These are phyloP conservation scores for Lepidium sativum DNA, from an alignment of 345 rosid species.

Conservation along the genomic window DNA sequence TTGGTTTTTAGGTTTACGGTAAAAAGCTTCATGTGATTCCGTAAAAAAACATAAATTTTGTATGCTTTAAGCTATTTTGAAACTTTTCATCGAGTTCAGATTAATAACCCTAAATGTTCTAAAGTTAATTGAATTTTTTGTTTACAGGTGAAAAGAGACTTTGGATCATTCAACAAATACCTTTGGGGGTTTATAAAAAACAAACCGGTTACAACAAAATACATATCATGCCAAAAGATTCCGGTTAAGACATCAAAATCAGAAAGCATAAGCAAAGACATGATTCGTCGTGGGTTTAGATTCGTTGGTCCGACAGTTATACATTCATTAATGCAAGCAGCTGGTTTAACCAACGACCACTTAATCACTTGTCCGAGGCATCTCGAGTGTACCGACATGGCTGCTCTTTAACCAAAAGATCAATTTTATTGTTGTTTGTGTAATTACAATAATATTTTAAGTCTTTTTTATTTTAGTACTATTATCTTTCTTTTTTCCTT, in stretches of 20 bases:
- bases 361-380: slow-evolving; percentile 57
- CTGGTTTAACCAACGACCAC: slow-evolving; percentile 56
- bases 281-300: slow-evolving; percentile 57
- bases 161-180: slow-evolving; percentile 51
- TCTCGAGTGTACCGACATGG: slow-evolving; percentile 33
- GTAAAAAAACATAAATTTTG: no score
- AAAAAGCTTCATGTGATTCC: no score
- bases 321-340: slow-evolving; percentile 66
- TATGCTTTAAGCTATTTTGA: no score
- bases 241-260: slow-evolving; percentile 66
- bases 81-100: no score
- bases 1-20: no score
- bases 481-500: neutral
- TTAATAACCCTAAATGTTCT: no score
- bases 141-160: slow-evolving; percentile 39
- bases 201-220: slow-evolving; percentile 36
- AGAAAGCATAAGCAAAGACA: slow-evolving; percentile 59
- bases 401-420: slow-evolving; percentile 12
- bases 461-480: neutral
- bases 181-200: slow-evolving; percentile 51
- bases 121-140: neutral
- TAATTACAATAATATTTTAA: slow-evolving; percentile 2
- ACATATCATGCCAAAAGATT: slow-evolving; percentile 46
- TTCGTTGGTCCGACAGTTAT: slow-evolving; percentile 57
- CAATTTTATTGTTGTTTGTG: neutral